Base-by-base conservation (phyloP, 805 yeast genomes). In the Danielia oregonensis region DNA sequence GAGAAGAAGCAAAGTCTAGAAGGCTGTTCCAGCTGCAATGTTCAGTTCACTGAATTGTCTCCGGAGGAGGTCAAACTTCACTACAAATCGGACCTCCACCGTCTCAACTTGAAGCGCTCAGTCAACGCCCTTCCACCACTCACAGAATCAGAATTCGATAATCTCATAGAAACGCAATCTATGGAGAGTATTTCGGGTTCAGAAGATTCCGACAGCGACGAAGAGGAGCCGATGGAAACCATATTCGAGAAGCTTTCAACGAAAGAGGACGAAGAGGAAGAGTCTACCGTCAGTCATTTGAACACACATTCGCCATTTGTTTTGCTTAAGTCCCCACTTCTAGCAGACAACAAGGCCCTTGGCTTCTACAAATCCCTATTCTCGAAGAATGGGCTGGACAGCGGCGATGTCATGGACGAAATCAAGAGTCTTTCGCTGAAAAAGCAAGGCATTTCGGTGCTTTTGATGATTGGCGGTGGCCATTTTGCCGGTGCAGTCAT, bases 401-500 rank as follows among this genome's bases (percentile, higher is more conserved):
- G 60, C 2, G 56, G 62, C 3, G 93, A 95, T 0, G 43, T 76
- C 5, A 26, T 40, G 5, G 61, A 59, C n/a, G 47, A 38, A 10
- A 27, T 48, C 25, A 28, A 25, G 24, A 13, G 16, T 14, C 41
- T 35, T 26, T 37, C 36, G 27, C 71, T 72, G 71, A 46, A 58
- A 7, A 32, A 39, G 13, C 43, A 27, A 33, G 52, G 47, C 3
- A 41, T 49, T 0, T 85, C 95, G 4, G 95, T 95, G 0, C 58
- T 93, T 9, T 75, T 93, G 46, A 86, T 93, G 96, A 76, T 93
- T 34, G 97, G 97, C 11, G 97, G 97, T 28, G 98, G 98, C 26
- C 97, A 93, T 62, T 93, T 93, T 66, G 96, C 97, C 0, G 98
- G 93, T 13, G 96, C 96, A 0, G 83, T 93, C 27, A 70, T 93